Base-by-base conservation (phyloP, 805 yeast genomes). In the Wickerhamomyces tratensis region DNA sequence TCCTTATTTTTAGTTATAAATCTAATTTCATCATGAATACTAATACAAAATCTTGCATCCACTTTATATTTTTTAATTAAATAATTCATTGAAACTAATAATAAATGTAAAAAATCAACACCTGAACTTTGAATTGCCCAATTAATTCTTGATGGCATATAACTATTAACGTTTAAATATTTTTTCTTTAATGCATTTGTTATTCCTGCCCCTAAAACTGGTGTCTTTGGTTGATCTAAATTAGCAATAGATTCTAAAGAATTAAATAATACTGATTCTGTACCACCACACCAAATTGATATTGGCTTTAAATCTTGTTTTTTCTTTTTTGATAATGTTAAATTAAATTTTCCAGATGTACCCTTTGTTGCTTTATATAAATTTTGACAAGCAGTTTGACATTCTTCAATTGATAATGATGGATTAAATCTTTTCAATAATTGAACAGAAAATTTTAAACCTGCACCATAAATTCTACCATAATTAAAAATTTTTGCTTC, bases 81-180 rank as follows among this genome's bases (percentile, higher is more conserved):
- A 53, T 88, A 86, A 44, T 86, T 85, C 97, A 94, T 89, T 0
- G 96, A 77, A 5, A 87, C 76, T 39, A 91, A 71, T 46, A 93
- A 60, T 36, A 93, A 59, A 58, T 93, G 99, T 41, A 93, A 68
- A 56, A 94, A 93, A 59, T 93, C 98, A 15, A 94, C 99, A 34
- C 98, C 99, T 2, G 96, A 86, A 25, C 96, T 86, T 60, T 93
- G 99, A 57, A 93, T 93, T 1, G 96, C 86, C 99, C 99, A 93
- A 56, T 93, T 93, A 48, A 89, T 82, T 53, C 99, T 65, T 2
- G 96, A 87, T 0, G 98, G 93, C 49, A 93, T 63, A 57, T 82
- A 93, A 1, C 77, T 66, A 47, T 76, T 76, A 35, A 76, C 65
- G 37, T 76, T 77, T 51, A 93, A 68, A 58, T 91, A 81, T 41